phyloP scores from a whole-genome alignment of 2,329 filamentous ascomycete species.

The Cyphellophora attinorum region DNA sequence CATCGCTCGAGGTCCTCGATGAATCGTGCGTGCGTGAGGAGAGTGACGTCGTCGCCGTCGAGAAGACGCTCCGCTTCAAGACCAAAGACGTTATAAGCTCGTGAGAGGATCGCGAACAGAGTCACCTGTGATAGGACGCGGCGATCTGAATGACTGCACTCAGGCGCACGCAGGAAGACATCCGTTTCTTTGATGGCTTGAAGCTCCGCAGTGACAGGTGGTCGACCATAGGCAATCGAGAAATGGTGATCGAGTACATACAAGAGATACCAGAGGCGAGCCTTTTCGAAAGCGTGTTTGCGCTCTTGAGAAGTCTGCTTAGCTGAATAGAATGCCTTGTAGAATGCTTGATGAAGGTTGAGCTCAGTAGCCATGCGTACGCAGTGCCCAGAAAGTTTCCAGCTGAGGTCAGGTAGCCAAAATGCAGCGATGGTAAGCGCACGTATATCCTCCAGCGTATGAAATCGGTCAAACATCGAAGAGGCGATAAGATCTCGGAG shows the following conservation, averaged over 20 bases:
- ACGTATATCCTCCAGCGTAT: constrained; percentile 48
- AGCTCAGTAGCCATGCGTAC: constrained; percentile 50
- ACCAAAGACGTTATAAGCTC: constrained; percentile 47
- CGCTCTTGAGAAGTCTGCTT: constrained; percentile 27
- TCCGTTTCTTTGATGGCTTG: constrained; percentile 49
- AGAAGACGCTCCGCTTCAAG: constrained; percentile 30
- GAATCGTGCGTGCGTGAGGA: constrained; percentile 37
- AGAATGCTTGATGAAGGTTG: constrained; percentile 45
- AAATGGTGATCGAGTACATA: constrained; percentile 60
- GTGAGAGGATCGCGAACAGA: constrained; percentile 49
- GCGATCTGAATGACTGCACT: constrained; percentile 45
- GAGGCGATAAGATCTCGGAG: constrained; percentile 48
- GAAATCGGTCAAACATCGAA: constrained; percentile 49
- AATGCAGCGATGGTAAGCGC: constrained; percentile 53
- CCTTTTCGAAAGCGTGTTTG: constrained; percentile 35
- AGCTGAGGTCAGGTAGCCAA: constrained; percentile 54
- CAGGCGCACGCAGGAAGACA: constrained; percentile 42
- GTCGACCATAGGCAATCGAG: constrained; percentile 51
- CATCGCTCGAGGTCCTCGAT: constrained; percentile 43
- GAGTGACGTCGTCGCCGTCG: constrained; percentile 15
- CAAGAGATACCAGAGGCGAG: constrained; percentile 52
- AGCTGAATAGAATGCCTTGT: constrained; percentile 39
- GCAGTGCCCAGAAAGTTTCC: constrained; percentile 52
- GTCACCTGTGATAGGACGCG: constrained; percentile 50
- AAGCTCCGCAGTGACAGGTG: constrained; percentile 50